A percentile compares a stretch with the other conserved stretches of the same genome.
These are phyloP conservation scores for Solanum chaucha DNA, from an alignment of 257 asterid genomes.

Conservation along the genomic window DNA sequence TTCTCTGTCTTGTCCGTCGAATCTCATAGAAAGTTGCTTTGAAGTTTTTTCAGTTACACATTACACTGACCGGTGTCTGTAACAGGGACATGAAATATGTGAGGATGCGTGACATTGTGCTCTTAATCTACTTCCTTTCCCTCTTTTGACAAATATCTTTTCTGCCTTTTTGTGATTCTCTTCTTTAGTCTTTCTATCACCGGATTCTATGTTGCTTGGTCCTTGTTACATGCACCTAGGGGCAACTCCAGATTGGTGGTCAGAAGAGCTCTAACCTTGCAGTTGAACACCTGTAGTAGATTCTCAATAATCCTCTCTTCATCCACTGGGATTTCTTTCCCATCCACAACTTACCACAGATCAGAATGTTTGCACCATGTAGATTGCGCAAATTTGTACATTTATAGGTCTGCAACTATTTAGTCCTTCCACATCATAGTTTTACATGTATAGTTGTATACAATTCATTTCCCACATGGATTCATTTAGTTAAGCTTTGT, in stretches of 20 bases:
- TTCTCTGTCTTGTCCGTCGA: neutral
- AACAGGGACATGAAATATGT: neutral
- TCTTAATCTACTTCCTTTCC: neutral
- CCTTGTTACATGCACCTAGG: neutral
- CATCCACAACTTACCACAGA: neutral
- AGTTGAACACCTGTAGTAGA: neutral
- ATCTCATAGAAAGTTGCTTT: neutral
- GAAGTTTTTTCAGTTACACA: neutral
- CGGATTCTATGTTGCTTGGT: neutral
- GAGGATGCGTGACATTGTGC: neutral
- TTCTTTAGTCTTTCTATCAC: neutral
- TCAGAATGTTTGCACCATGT: neutral
- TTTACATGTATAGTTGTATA: neutral
- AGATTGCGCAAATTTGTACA: neutral
- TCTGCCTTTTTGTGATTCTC: neutral
- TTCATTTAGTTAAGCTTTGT: neutral
- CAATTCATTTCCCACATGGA: neutral
- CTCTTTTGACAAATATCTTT: neutral
- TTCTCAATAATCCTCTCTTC: neutral
- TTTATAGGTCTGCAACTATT: neutral
- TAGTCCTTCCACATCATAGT: neutral
- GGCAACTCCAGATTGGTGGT: neutral
- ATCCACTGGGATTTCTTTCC: neutral
- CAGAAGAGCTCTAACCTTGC: neutral
- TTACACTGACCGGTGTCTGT: neutral